Base-by-base conservation (phyloP, 257 asterid species). In the Solanum sejunctum region DNA sequence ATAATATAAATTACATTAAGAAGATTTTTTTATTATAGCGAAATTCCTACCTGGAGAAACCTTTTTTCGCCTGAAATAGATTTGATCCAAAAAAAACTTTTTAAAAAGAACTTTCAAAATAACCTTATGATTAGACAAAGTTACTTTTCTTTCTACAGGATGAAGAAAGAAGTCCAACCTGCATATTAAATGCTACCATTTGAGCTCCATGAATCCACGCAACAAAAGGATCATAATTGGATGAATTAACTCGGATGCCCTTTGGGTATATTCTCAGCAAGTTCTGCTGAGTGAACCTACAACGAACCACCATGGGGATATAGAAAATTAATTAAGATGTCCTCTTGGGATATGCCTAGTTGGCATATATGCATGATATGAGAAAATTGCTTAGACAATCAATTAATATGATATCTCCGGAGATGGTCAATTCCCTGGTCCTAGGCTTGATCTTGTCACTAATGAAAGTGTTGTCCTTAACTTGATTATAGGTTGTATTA, bases 151-250 rank as follows among this genome's bases (percentile, higher is more conserved):
- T 52, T 51, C 10, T 26, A 77, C 47, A 51, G 47, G 26, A 77
- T 6, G n/a, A 84, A 87, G 60, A 70, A 8, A 82, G 70, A 83
- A 72, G 49, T 18, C 90, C 69, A 87, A 94, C 98, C 98, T 95
- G 98, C 99, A 95, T 94, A 85, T 95, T 95, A 91, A 94, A 92
- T 84, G 99, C 98, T 80, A 95, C 97, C 99, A 95, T 93, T 87
- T 95, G 99, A 80, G 99, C 98, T 90, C 99, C 99, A 85, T 94
- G 98, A 83, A 89, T 85, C 99, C 99, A 95, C 61, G 93, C 99
- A 83, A 94, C 88, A 26, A 95, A 91, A 66, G 99, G 99, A 87
- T 95, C 94, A 88, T 95, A 95, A 88, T 95, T 95, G 89, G 99
- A 95, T n/a, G 99, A 94, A 90, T 92, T 91, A 47, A 95, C 66